These are phyloP conservation scores for Begonia fuchsioides DNA, from an alignment of 306 rosid genomes.

Conservation along the genomic window DNA sequence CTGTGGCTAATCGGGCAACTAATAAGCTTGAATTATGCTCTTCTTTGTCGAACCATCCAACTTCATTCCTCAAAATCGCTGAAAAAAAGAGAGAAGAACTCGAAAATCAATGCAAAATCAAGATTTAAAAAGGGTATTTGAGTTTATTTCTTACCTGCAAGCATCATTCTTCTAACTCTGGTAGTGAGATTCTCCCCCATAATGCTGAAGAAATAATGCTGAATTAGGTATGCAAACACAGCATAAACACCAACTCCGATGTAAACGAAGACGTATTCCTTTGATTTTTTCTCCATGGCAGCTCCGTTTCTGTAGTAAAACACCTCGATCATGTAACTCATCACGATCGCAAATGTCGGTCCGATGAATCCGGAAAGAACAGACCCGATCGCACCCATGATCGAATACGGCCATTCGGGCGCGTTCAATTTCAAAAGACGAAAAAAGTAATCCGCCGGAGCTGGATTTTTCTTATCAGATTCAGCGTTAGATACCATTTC, in stretches of 20 bases:
- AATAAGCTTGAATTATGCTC: slow-evolving; percentile 93
- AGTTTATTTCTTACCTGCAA: slow-evolving; percentile 60
- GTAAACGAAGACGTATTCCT: slow-evolving; percentile 87
- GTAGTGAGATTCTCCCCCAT: slow-evolving; percentile 99
- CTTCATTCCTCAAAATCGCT: slow-evolving; percentile 94
- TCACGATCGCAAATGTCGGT: slow-evolving; percentile 92
- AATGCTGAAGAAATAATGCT: slow-evolving; percentile 93
- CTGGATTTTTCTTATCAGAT: slow-evolving; percentile 71
- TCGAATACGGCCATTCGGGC: slow-evolving; percentile 98
- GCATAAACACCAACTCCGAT: slow-evolving; percentile 94
- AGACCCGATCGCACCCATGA: slow-evolving; percentile 94
- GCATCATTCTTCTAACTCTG: slow-evolving; percentile 99
- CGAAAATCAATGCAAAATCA: neutral
- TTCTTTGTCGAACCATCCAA: slow-evolving; percentile 97
- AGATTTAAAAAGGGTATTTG: neutral
- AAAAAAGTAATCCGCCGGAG: slow-evolving; percentile 73
- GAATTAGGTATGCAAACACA: slow-evolving; percentile 82
- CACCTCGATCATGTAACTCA: slow-evolving; percentile 98
- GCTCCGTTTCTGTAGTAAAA: slow-evolving; percentile 65
- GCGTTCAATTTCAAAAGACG: slow-evolving; percentile 72
- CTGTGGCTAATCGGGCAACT: slow-evolving; percentile 76
- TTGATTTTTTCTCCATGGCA: slow-evolving; percentile 83
- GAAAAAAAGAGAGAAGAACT: neutral
- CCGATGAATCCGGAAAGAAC: slow-evolving; percentile 88
- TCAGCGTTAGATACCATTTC: slow-evolving; percentile 98